Conservation (phyloP, 176 grass and related monocot genomes). For the Rhynchospora breviuscula region DNA sequence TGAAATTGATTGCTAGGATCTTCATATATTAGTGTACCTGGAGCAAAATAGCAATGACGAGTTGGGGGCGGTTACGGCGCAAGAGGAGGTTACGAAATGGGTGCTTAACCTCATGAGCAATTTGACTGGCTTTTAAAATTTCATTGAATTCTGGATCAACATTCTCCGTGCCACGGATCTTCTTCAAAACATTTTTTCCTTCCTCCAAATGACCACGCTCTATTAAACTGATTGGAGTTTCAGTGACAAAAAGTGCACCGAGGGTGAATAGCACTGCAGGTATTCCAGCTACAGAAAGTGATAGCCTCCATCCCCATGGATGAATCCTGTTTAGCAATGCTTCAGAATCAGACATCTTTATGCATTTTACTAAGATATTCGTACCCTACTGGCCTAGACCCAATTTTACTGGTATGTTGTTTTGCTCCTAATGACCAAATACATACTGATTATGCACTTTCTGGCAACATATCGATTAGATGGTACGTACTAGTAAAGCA, state of each 20-base stretch:
- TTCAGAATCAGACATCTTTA: not conserved
- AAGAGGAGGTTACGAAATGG: conserved; percentile 79
- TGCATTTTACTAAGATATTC: not conserved
- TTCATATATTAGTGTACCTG: conserved; percentile 30
- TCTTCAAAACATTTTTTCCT: conserved; percentile 61
- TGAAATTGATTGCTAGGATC: not conserved
- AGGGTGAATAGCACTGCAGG: conserved; percentile 63
- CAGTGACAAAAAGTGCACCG: conserved; percentile 60
- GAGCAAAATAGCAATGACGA: conserved; percentile 76
- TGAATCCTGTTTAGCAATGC: conserved; percentile 40
- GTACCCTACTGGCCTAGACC: not conserved
- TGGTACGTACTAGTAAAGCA: not conserved
- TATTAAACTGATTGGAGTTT: conserved; percentile 86
- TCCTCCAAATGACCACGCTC: conserved; percentile 70
- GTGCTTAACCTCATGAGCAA: conserved; percentile 78
- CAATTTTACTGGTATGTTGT: not conserved
- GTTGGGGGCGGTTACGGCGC: conserved; percentile 64
- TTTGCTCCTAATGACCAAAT: not conserved
- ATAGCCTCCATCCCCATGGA: conserved; percentile 73
- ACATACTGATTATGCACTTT: not conserved
- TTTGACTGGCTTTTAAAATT: conserved; percentile 74
- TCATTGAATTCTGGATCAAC: conserved; percentile 80
- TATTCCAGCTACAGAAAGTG: conserved; percentile 67
- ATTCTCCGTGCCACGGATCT: conserved; percentile 67
- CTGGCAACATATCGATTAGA: not conserved